Evolutionary conservation across 1,284 basidiomycete genomes (phyloP).

Genomic region (Cryptococcus sp.): DNA sequence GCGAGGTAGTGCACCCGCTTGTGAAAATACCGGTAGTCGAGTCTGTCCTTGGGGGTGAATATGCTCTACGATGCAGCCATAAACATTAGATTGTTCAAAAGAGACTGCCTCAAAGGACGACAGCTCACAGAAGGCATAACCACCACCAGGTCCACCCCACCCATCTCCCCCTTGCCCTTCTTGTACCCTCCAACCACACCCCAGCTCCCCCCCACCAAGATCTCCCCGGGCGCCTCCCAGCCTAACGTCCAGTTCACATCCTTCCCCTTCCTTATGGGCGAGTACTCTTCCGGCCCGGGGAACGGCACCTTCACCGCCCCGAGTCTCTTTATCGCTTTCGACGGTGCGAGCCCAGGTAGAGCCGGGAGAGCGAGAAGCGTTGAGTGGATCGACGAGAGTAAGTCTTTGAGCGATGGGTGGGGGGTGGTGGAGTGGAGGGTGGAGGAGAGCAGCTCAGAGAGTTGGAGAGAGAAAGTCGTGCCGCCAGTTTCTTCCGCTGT

Average conservation of each 20-base stretch:
- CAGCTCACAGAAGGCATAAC: conserved; percentile 76
- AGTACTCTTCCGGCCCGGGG: conserved; percentile 56
- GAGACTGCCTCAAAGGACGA: not conserved
- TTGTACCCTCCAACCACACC: conserved; percentile 60
- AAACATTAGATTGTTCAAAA: not conserved
- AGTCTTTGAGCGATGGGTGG: conserved; percentile 57
- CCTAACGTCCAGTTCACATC: conserved; percentile 70
- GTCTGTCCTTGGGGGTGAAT: conserved; percentile 93
- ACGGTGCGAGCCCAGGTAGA: conserved; percentile 59
- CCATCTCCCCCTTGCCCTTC: conserved; percentile 54
- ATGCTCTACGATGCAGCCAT: conserved; percentile 44
- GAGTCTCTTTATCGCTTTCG: conserved; percentile 62
- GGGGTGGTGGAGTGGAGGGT: conserved; percentile 60
- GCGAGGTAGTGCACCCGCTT: conserved; percentile 91
- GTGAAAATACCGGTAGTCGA: conserved; percentile 86
- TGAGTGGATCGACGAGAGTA: conserved; percentile 73
- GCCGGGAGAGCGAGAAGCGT: conserved; percentile 58
- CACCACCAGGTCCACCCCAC: conserved; percentile 75
- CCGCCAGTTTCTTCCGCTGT: conserved; percentile 33
- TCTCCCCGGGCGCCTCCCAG: conserved; percentile 55
- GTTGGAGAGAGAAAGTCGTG: conserved; percentile 56
- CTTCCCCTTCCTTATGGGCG: conserved; percentile 64
- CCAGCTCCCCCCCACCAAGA: conserved; percentile 53
- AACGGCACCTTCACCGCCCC: conserved; percentile 52
- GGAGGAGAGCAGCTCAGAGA: conserved; percentile 68